These are phyloP conservation scores for Nasturtium officinale DNA, from an alignment of 345 rosid genomes.

Conservation along the genomic window DNA sequence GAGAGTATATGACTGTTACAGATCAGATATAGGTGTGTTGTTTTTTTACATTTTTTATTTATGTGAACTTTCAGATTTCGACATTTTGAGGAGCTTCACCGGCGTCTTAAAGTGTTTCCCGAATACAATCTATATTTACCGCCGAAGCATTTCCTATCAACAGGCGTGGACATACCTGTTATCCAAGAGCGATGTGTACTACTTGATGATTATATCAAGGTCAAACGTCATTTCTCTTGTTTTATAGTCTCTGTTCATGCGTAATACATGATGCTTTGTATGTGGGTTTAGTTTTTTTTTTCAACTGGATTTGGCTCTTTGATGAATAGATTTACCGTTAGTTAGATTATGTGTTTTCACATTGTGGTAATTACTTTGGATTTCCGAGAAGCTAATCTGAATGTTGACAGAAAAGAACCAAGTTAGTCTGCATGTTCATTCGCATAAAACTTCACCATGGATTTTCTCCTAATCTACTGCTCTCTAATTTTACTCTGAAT, in stretches of 20 bases:
- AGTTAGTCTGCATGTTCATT: neutral
- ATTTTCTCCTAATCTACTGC: neutral
- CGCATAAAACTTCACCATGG: too few species aligned
- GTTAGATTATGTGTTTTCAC: slow-evolving; percentile 23
- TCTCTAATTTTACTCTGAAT: slow-evolving; percentile 8
- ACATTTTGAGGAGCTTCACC: slow-evolving; percentile 99
- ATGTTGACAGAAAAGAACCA: neutral
- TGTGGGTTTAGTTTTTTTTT: neutral
- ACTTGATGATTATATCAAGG: slow-evolving; percentile 92
- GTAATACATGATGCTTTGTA: slow-evolving; percentile 15
- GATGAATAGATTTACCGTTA: slow-evolving; percentile 22
- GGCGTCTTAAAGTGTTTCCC: slow-evolving; percentile 84
- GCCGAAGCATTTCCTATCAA: slow-evolving; percentile 95
- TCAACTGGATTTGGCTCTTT: neutral
- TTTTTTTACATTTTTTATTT: slow-evolving; percentile 4
- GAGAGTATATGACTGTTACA: slow-evolving; percentile 28
- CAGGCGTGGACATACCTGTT: slow-evolving; percentile 78
- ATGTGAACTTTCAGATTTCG: slow-evolving; percentile 63
- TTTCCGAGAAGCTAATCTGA: slow-evolving; percentile 15
- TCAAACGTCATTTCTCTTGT: slow-evolving; percentile 39
- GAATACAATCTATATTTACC: slow-evolving; percentile 95
- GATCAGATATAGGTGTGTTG: slow-evolving; percentile 27
- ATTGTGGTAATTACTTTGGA: slow-evolving; percentile 23
- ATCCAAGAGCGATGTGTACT: slow-evolving; percentile 88
- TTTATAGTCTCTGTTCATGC: slow-evolving; percentile 24